Base-by-base conservation (phyloP, 2,329 filamentous ascomycete species). In the Trichoderma aggressivum region DNA sequence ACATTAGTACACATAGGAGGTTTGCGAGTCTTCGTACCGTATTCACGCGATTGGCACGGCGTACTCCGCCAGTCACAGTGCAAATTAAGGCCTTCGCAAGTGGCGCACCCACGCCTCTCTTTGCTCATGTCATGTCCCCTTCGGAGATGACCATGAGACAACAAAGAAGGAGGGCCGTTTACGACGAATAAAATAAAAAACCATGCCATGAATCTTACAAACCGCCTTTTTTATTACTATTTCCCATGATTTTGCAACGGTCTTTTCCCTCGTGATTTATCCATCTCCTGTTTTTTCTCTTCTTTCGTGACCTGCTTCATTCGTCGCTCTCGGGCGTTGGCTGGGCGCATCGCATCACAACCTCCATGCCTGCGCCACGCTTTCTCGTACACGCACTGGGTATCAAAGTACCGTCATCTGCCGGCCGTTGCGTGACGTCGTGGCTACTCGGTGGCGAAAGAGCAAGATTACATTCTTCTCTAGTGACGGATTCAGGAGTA, bases 391-490 rank as follows among this genome's bases (percentile, higher is more conserved):
- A 21, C 26, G 26, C 56, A 53, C 47, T 53, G 47, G 47, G 47
- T 24, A 24, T 53, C 18, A 34, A 34, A 53, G 65, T 69, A 69
- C 65, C 36, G 39, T 47, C 56, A 61, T 69, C 56, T 69, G 56
- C 65, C 39, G 65, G 65, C n/a, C 39, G 36, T 28, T 24, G 30
- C 14, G 53, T 71, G 69, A 71, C 69, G 69, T 66, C 12, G 69
- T 66, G 62, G 61, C 69, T 71, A 60, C 12, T 66, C 32, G 61
- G 69, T 71, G 69, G 69, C 69, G 21, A 71, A 43, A 43, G 60
- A 21, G 66, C n/a, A 32, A 58, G 34, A 47, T 62, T 70, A 18
- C 30, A n/a, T 34, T 34, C 56, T 32, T n/a, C 34, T 26, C 14
- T 53, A 16, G 55, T 28, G 43, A 30, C 64, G 32, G 53, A 59